A percentile compares a stretch with the other conserved stretches of the same genome.
These are phyloP conservation scores for Larix kaempferi DNA, from an alignment of 75 land plant genomes.

Conservation along the genomic window DNA sequence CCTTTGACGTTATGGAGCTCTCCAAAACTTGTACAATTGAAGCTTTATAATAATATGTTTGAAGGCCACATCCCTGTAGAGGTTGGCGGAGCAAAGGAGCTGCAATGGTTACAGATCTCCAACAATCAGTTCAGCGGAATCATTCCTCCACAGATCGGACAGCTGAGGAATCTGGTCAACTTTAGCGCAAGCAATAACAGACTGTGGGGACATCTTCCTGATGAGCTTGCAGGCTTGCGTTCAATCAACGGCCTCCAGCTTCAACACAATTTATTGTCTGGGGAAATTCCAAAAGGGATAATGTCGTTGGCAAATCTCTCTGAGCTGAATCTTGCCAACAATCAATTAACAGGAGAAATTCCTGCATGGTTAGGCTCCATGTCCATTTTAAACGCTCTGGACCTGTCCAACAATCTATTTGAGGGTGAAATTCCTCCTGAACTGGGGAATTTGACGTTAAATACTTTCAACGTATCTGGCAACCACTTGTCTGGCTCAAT, in stretches of 20 bases:
- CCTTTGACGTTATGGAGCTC: slow-evolving; percentile 57
- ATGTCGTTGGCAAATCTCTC: slow-evolving; percentile 36
- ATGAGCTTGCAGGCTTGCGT: slow-evolving; percentile 13
- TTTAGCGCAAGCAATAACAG: slow-evolving; percentile 27
- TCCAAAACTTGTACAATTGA: slow-evolving; percentile 41
- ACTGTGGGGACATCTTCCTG: slow-evolving; percentile 37
- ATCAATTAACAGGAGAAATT: slow-evolving; percentile 37
- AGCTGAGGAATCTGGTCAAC: slow-evolving; percentile 19
- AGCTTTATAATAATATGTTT: slow-evolving; percentile 41
- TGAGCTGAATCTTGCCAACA: slow-evolving; percentile 49
- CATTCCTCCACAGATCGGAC: slow-evolving; percentile 52
- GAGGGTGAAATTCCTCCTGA: slow-evolving; percentile 54
- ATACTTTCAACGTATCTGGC: slow-evolving; percentile 58
- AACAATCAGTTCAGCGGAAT: slow-evolving; percentile 31
- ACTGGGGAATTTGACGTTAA: slow-evolving; percentile 45
- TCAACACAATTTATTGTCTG: slow-evolving; percentile 32
- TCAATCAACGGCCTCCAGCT: slow-evolving; percentile 33
- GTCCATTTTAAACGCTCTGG: slow-evolving; percentile 48
- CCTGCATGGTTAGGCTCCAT: slow-evolving; percentile 39
- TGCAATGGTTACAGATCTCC: slow-evolving; percentile 13
- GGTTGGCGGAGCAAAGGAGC: slow-evolving; percentile 31
- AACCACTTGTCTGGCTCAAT: slow-evolving; percentile 58
- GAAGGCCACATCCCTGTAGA: slow-evolving; percentile 42
- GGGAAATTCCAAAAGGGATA: slow-evolving; percentile 30
- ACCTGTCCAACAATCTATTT: slow-evolving; percentile 61